A percentile compares a stretch with the other conserved stretches of the same genome.
These are phyloP conservation scores for Glycine latifolia DNA, from an alignment of 306 rosid genomes.

Conservation along the genomic window DNA sequence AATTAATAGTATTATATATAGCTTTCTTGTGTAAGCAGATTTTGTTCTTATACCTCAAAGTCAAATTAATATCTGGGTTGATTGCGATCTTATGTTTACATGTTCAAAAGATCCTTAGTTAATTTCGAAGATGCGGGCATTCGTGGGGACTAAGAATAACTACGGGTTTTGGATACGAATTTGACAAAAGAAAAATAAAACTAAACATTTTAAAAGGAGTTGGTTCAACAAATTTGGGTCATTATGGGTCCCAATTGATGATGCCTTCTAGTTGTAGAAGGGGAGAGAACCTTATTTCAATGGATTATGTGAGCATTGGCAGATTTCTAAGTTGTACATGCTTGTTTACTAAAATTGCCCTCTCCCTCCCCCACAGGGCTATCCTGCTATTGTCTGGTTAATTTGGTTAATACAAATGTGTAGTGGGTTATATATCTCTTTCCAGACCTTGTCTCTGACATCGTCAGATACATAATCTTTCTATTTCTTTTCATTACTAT, in stretches of 20 bases:
- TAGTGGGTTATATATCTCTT: background rate
- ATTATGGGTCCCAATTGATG: conserved; percentile 15
- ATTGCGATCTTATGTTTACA: background rate
- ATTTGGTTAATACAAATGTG: background rate
- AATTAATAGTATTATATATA: conserved; percentile 38
- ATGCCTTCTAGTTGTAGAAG: background rate
- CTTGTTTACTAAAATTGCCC: conserved; percentile 10
- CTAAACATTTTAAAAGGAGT: background rate
- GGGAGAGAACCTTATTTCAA: background rate
- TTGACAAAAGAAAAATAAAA: conserved; percentile 4
- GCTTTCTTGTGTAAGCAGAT: conserved; percentile 19
- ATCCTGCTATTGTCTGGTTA: background rate
- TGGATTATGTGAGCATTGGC: conserved; percentile 19
- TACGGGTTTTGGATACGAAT: conserved; percentile 21
- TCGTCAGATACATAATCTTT: background rate
- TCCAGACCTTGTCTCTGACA: background rate
- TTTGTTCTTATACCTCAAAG: conserved; percentile 27
- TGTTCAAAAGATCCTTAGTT: conserved; percentile 29
- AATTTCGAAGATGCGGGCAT: conserved; percentile 22
- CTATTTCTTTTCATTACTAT: background rate
- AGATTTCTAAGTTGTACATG: background rate
- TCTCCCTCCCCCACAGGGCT: background rate
- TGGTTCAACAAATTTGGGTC: conserved; percentile 20
- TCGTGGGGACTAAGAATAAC: background rate
- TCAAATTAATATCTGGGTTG: conserved; percentile 23